phyloP scores from a whole-genome alignment of 306 rosid species.

The Alnus rubra region DNA sequence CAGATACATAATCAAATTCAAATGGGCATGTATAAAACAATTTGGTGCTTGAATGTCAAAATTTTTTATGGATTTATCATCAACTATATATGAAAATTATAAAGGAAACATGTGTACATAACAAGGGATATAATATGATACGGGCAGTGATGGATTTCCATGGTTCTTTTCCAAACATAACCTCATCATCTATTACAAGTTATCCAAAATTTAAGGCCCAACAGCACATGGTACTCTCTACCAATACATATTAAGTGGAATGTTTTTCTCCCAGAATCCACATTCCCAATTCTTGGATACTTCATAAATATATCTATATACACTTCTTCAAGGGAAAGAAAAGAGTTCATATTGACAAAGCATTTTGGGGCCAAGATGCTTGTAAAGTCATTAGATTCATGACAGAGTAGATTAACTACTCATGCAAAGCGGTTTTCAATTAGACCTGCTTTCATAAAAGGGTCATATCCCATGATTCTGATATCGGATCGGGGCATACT shows the following conservation, averaged over 20 bases:
- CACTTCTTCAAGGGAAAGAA: neutral
- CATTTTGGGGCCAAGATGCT: neutral
- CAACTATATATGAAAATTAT: neutral
- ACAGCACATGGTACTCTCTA: neutral
- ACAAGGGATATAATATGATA: neutral
- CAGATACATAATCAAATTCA: neutral
- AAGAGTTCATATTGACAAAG: neutral
- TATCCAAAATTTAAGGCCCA: neutral
- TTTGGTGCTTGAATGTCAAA: neutral
- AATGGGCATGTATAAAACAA: neutral
- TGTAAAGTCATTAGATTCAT: neutral
- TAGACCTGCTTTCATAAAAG: too few species aligned
- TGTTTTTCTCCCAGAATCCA: neutral
- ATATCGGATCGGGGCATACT: too few species aligned
- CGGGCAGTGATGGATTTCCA: neutral
- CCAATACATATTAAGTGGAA: neutral
- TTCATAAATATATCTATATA: neutral
- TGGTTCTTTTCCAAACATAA: neutral
- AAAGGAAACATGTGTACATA: neutral
- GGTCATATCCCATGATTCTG: too few species aligned
- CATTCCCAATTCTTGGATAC: slow-evolving; percentile 1
- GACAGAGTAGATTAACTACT: neutral
- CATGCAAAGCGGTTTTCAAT: too few species aligned
- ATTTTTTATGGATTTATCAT: neutral
- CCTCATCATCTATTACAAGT: neutral